A percentile compares a stretch with the other conserved stretches of the same genome.
These are phyloP conservation scores for Catunica adiposa DNA, from an alignment of 2,329 filamentous ascomycete genomes.

Conservation along the genomic window DNA sequence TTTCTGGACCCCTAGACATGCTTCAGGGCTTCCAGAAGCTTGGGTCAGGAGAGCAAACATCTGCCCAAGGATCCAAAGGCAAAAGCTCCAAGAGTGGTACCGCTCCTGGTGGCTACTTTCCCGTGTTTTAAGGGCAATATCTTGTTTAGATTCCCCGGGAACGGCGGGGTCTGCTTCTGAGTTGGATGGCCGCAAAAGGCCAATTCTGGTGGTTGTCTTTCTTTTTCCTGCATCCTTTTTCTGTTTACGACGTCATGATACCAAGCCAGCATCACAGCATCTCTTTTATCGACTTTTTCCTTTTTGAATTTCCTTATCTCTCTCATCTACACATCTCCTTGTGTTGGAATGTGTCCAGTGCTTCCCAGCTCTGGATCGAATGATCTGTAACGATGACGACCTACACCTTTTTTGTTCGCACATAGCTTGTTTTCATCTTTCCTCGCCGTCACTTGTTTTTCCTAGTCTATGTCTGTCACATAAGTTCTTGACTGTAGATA, in stretches of 20 bases:
- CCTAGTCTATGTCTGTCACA: not conserved
- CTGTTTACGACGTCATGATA: slow-evolving; percentile 20
- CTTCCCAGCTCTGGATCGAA: not conserved
- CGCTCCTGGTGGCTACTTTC: slow-evolving; percentile 15
- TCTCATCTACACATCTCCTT: slow-evolving; percentile 11
- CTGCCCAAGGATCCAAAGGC: slow-evolving; percentile 18
- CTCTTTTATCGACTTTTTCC: slow-evolving; percentile 10
- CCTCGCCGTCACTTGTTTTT: not conserved
- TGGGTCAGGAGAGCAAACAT: slow-evolving; percentile 28
- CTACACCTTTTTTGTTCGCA: slow-evolving; percentile 1
- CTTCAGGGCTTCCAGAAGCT: slow-evolving; percentile 64
- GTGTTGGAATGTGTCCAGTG: not conserved
- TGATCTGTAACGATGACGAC: slow-evolving; percentile 11
- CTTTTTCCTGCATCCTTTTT: slow-evolving; percentile 20
- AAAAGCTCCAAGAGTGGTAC: slow-evolving; percentile 18
- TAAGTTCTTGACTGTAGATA: not conserved
- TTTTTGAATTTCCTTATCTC: slow-evolving; percentile 5
- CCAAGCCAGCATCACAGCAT: slow-evolving; percentile 8
- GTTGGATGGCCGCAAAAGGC: not conserved
- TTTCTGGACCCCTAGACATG: slow-evolving; percentile 47
- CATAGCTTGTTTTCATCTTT: slow-evolving; percentile 7
- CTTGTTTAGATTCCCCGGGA: not conserved
- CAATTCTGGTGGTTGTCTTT: not conserved
- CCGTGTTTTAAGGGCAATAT: slow-evolving; percentile 11
- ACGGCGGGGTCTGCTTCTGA: not conserved